Evolutionary conservation across 495 filamentous ascomycete species (phyloP).

Genomic region (Corynascus novoguineensis): DNA sequence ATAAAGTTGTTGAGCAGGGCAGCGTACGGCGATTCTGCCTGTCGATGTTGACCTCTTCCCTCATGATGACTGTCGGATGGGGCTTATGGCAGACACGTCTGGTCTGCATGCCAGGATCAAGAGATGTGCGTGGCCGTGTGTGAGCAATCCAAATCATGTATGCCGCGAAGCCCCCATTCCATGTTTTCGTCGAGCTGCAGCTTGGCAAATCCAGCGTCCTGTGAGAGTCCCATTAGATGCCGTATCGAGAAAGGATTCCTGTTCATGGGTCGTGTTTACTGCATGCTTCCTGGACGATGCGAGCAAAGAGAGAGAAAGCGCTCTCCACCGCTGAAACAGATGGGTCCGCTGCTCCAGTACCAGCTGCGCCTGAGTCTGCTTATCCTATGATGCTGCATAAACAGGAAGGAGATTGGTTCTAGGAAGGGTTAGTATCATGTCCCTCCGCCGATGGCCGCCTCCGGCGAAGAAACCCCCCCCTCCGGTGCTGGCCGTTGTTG

Average conservation of each 20-base stretch:
- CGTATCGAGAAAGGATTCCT: background rate
- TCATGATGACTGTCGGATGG: background rate
- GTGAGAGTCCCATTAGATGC: background rate
- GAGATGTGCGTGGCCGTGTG: background rate
- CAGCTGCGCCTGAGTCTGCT: background rate
- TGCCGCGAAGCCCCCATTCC: background rate
- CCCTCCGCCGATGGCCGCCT: too few species aligned
- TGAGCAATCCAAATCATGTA: background rate
- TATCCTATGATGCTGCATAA: background rate
- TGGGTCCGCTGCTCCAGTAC: background rate
- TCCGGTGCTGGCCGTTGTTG: background rate
- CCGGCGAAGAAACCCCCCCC: too few species aligned
- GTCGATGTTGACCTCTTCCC: background rate
- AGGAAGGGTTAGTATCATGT: too few species aligned
- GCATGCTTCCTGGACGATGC: background rate
- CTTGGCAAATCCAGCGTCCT: background rate
- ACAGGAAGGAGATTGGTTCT: background rate
- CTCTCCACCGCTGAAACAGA: conserved; percentile 2
- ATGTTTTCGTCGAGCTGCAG: background rate
- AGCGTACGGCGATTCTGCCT: background rate
- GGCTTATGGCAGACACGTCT: background rate
- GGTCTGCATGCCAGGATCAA: background rate
- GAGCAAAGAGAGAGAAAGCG: too few species aligned
- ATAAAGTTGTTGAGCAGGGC: background rate
- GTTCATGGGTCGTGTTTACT: background rate